Evolutionary conservation across 495 filamentous ascomycete genomes (phyloP).

Genomic region (Apodospora peruviana): DNA sequence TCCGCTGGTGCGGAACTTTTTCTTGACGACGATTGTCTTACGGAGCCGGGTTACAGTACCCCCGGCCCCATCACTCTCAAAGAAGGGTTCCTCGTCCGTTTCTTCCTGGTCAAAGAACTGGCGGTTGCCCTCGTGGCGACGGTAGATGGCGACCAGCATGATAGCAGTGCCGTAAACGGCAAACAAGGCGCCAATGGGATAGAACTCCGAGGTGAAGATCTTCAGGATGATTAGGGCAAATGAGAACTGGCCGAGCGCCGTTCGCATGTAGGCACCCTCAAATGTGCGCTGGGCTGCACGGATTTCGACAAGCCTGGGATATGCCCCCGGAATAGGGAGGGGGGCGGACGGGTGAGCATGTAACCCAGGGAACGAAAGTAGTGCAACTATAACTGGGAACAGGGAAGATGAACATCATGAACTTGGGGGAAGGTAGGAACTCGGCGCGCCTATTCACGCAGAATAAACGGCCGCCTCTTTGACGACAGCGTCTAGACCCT

Average conservation of each 20-base stretch:
- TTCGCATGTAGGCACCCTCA: slow-evolving; percentile 94
- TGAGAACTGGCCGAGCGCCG: slow-evolving; percentile 86
- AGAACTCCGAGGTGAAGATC: slow-evolving; percentile 95
- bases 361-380: neutral
- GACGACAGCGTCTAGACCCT: too few relatives aligned
- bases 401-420: too few relatives aligned
- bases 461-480: too few relatives aligned
- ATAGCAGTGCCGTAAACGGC: slow-evolving; percentile 85
- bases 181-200: slow-evolving; percentile 85
- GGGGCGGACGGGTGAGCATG: neutral
- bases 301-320: slow-evolving; percentile 70
- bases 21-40: slow-evolving; percentile 36
- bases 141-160: slow-evolving; percentile 70
- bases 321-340: neutral
- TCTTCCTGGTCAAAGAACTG: slow-evolving; percentile 77
- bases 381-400: neutral
- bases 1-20: slow-evolving; percentile 86
- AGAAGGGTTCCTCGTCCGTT: slow-evolving; percentile 35
- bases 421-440: too few relatives aligned
- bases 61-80: slow-evolving; percentile 13
- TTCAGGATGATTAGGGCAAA: slow-evolving; percentile 92
- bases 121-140: slow-evolving; percentile 81
- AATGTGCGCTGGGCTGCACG: slow-evolving; percentile 94
- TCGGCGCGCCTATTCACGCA: too few relatives aligned
- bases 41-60: slow-evolving; percentile 5